Conservation (phyloP, 192 early-diverging fungal genomes). For the Entophlyctis luteolus region DNA sequence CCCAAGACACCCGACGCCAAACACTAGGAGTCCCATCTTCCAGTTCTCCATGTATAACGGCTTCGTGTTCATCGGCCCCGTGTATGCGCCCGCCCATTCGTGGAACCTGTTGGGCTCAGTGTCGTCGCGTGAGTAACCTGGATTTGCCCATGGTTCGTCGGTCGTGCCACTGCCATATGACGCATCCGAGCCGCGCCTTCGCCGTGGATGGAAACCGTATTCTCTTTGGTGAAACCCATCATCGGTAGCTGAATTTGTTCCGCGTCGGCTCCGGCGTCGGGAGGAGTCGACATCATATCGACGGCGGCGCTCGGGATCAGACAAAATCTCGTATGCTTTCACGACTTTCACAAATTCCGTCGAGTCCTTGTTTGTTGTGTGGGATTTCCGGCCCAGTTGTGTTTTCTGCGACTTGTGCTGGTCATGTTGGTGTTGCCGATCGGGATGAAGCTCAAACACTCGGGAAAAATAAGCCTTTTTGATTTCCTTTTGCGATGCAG, state of each 20-base stretch:
- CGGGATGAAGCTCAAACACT: too few relatives aligned
- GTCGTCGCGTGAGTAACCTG: constrained; percentile 12
- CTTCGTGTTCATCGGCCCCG: background rate
- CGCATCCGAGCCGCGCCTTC: background rate
- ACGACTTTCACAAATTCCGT: too few relatives aligned
- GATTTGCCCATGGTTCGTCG: background rate
- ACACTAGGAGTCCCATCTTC: constrained; percentile 15
- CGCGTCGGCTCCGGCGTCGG: background rate
- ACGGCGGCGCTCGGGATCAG: too few relatives aligned
- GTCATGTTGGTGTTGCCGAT: too few relatives aligned
- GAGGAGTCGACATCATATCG: too few relatives aligned
- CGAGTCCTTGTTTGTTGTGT: too few relatives aligned
- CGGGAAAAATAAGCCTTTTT: too few relatives aligned
- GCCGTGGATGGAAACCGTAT: background rate
- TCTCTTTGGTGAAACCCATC: background rate
- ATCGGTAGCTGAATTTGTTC: background rate
- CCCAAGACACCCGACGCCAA: background rate
- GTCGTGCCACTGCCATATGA: background rate
- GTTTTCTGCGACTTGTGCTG: too few relatives aligned
- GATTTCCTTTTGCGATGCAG: too few relatives aligned
- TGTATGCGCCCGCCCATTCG: background rate
- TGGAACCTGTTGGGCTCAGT: background rate
- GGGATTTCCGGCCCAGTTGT: too few relatives aligned
- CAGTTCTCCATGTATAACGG: constrained; percentile 36
- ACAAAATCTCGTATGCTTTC: too few relatives aligned